These are phyloP conservation scores for Camellia lanceoleosa DNA, from an alignment of 148 eudicot species.

Conservation along the genomic window DNA sequence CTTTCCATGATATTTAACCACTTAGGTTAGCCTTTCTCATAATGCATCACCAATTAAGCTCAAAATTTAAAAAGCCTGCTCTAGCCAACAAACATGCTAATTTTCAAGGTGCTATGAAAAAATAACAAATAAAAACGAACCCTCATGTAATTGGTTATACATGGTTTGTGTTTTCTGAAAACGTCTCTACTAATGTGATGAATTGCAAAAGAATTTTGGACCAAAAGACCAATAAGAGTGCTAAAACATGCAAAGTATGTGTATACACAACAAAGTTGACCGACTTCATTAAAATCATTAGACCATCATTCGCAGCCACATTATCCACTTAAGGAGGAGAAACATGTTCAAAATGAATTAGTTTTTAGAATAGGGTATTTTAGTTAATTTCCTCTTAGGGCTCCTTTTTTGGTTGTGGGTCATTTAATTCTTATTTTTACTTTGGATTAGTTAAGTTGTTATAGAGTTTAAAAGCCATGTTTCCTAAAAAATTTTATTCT, in stretches of 20 bases:
- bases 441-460: no score
- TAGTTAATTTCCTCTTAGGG: no score
- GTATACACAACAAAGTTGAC: background rate
- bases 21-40: background rate
- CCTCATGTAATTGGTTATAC: no score
- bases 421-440: no score
- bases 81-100: background rate
- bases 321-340: background rate
- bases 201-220: background rate
- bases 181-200: no score
- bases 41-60: background rate
- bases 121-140: no score
- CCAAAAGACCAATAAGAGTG: background rate
- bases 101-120: background rate
- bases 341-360: background rate
- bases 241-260: background rate
- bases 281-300: background rate
- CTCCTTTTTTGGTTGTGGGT: no score
- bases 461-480: background rate
- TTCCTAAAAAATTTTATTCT: background rate
- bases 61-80: background rate
- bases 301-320: background rate
- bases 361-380: no score
- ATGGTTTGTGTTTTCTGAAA: no score
- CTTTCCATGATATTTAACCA: background rate